Percentiles rank a stretch among this genome's conserved stretches.
phyloP scores from a whole-genome alignment of 768 basidiomycete genomes.

The Amylocystis lapponica region DNA sequence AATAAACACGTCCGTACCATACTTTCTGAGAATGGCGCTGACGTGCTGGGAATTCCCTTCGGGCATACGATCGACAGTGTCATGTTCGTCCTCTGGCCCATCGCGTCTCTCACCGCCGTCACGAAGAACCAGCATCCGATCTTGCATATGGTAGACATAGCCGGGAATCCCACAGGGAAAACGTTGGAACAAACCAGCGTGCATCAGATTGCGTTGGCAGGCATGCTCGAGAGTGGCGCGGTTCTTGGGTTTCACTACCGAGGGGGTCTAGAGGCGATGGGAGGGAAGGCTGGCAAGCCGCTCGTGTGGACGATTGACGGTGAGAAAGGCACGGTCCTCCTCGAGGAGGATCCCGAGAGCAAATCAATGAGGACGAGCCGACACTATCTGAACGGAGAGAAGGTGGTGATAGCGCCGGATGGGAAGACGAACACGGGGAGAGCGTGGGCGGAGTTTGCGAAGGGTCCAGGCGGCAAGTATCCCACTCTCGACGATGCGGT shows the following conservation, averaged over 20 bases:
- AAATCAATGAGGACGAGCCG: too few relatives aligned
- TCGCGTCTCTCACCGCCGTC: conserved; percentile 24
- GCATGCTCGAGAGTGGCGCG: conserved; percentile 26
- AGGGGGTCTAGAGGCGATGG: conserved; percentile 14
- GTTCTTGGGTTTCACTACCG: conserved; percentile 24
- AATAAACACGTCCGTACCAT: too few relatives aligned
- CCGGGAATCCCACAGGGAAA: conserved; percentile 23
- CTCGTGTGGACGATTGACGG: conserved; percentile 32
- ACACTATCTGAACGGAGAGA: conserved; percentile 28
- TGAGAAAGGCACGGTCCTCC: conserved; percentile 24
- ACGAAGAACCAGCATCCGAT: conserved; percentile 22
- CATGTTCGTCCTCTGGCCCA: conserved; percentile 26
- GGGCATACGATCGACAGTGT: conserved; percentile 28
- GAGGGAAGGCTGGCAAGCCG: conserved; percentile 16
- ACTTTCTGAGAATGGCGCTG: conserved; percentile 19
- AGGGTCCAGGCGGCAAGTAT: conserved; percentile 17
- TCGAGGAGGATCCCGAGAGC: conserved; percentile 24
- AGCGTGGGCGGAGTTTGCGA: conserved; percentile 22
- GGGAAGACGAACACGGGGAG: conserved; percentile 5
- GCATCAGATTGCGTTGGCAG: conserved; percentile 27
- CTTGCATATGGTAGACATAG: conserved; percentile 19
- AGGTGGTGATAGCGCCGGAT: conserved; percentile 11
- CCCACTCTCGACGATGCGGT: conserved; percentile 28
- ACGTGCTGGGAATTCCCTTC: conserved; percentile 20
- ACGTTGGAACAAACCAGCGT: conserved; percentile 14